Evolutionary conservation across 345 rosid genomes (phyloP).

Genomic region (Populus simonii): DNA sequence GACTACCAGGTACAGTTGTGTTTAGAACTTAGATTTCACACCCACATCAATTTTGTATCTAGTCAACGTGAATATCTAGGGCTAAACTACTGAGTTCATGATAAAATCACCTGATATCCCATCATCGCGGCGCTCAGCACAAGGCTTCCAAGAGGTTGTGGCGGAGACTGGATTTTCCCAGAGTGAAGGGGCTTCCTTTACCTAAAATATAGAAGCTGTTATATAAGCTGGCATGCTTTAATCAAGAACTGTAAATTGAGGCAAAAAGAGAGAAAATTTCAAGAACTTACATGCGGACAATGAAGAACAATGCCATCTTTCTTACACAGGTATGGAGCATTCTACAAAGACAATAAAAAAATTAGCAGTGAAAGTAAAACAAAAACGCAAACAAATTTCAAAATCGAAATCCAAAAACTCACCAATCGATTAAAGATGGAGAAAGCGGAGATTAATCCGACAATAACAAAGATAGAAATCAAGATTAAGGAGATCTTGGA

Average conservation of each 20-base stretch:
- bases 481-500: constrained; percentile 55
- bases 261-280: neutral
- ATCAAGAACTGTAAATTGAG: neutral
- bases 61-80: neutral
- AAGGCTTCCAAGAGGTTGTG: constrained; percentile 99
- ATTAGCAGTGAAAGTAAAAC: constrained; percentile 4
- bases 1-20: neutral
- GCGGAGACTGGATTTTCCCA: constrained; percentile 97
- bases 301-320: constrained; percentile 94
- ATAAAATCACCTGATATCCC: constrained; percentile 66
- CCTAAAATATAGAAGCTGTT: constrained; percentile 35
- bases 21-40: neutral
- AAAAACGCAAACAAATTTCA: neutral
- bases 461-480: constrained; percentile 44
- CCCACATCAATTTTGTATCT: neutral
- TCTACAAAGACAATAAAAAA: constrained; percentile 38
- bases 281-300: constrained; percentile 78
- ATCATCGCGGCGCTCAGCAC: constrained; percentile 83
- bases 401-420: constrained; percentile 18
- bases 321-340: constrained; percentile 82
- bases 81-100: neutral
- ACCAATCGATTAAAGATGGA: constrained; percentile 66
- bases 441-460: constrained; percentile 66
- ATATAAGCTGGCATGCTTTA: neutral
- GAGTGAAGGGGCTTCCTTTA: constrained; percentile 86